Percentiles rank a stretch among this genome's conserved stretches.
These are phyloP conservation scores for Grosmannia huntii DNA, from an alignment of 2,329 filamentous ascomycete genomes.

Conservation along the genomic window DNA sequence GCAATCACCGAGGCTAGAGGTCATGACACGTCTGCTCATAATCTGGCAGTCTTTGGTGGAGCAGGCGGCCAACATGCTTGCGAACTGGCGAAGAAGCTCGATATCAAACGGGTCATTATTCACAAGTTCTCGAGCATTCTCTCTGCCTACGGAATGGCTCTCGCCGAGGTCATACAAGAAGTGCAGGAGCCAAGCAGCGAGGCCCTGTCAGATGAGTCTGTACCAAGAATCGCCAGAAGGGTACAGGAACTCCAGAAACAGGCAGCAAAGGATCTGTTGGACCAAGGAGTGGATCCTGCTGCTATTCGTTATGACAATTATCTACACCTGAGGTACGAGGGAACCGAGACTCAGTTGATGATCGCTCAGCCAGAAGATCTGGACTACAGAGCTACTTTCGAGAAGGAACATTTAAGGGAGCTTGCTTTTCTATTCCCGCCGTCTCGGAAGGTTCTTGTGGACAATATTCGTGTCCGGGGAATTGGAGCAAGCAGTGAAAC, in stretches of 20 bases:
- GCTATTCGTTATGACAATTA: neutral
- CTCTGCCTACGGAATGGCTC: conserved; percentile 82
- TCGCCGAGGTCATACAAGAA: conserved; percentile 87
- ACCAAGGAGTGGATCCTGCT: conserved; percentile 43
- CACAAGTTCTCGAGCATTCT: conserved; percentile 80
- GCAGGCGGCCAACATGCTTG: conserved; percentile 86
- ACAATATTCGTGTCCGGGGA: conserved; percentile 77
- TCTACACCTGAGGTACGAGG: conserved; percentile 67
- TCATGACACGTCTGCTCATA: conserved; percentile 76
- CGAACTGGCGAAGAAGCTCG: conserved; percentile 71
- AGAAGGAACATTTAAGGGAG: conserved; percentile 78
- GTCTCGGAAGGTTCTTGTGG: conserved; percentile 66
- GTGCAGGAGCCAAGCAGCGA: conserved; percentile 60
- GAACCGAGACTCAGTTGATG: conserved; percentile 85
- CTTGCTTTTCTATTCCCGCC: conserved; percentile 80
- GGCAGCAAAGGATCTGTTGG: conserved; percentile 50
- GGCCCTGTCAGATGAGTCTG: conserved; percentile 41
- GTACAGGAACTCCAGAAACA: conserved; percentile 51
- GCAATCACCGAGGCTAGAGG: conserved; percentile 89
- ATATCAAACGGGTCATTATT: conserved; percentile 71
- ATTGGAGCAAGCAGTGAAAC: conserved; percentile 63
- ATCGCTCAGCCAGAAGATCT: conserved; percentile 58
- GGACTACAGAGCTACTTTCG: conserved; percentile 70
- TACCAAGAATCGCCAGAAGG: conserved; percentile 29
- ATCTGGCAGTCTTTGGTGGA: conserved; percentile 84